These are phyloP conservation scores for Musa beccarii DNA, from an alignment of 176 grass and related monocot genomes.

Conservation along the genomic window DNA sequence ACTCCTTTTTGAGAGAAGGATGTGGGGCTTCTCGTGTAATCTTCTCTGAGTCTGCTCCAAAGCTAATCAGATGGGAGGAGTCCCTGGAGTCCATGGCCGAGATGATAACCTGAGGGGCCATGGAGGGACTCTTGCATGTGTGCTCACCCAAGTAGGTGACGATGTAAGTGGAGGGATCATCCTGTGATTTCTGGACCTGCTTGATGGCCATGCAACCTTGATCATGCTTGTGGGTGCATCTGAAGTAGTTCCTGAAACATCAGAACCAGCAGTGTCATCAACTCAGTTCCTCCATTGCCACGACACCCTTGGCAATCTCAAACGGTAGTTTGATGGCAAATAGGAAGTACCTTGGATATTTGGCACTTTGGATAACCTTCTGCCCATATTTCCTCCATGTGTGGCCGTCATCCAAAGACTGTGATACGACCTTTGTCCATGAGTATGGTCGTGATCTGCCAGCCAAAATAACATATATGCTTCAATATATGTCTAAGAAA, in stretches of 20 bases:
- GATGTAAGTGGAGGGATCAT: constrained; percentile 19
- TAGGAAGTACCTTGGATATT: not conserved
- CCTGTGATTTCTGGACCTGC: constrained; percentile 57
- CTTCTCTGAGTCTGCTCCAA: constrained; percentile 16
- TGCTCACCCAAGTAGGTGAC: constrained; percentile 70
- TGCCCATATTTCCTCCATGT: constrained; percentile 18
- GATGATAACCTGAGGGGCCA: constrained; percentile 13
- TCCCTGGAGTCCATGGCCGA: not conserved
- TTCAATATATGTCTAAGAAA: too few relatives aligned
- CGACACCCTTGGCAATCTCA: too few relatives aligned
- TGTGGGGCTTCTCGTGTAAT: constrained; percentile 1
- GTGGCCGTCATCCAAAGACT: not conserved
- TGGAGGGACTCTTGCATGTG: constrained; percentile 49
- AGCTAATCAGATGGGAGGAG: constrained; percentile 36
- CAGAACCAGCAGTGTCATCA: not conserved
- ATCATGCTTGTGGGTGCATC: constrained; percentile 82
- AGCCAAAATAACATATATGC: not conserved
- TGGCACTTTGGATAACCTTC: not conserved
- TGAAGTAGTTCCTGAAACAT: constrained; percentile 61
- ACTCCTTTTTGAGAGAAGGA: constrained; percentile 28
- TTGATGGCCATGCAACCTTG: constrained; percentile 52
- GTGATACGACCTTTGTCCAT: not conserved
- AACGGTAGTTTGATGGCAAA: not conserved
- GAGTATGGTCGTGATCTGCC: not conserved
- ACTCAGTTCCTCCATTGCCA: too few relatives aligned